Base-by-base conservation (phyloP, 169 alveolate species). In the Ichthyophthirius multifiliis region DNA sequence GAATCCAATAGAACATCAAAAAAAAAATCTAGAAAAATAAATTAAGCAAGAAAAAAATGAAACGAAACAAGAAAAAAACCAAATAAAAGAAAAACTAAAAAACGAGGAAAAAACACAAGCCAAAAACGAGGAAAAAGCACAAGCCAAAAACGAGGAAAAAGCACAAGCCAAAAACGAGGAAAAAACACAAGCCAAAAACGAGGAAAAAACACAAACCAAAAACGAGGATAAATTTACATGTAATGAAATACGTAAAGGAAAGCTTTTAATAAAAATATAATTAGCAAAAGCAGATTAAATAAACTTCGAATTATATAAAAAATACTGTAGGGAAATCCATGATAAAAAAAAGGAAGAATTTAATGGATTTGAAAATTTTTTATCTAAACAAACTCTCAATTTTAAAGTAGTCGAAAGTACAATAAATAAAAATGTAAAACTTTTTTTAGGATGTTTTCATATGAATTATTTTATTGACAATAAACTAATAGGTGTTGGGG, bases 401-500 rank as follows among this genome's bases (percentile, higher is more conserved):
- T 83, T 77, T 41, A 39, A 80, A 27, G 73, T 76, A 32, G 39
- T 48, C 9, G 15, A 63, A 18, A 62, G 76, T 5, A 62, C 77
- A 64, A 84, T 78, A 6, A 73, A 55, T 47, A 67, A 67, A 20
- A 65, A 44, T 27, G 13, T 62, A 31, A 12, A 48, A 13, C 15
- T 76, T 18, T 47, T 43, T 65, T 16, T 67, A 71, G 95, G 95
- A 18, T 47, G 91, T 15, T 91, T 85, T 75, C 93, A 91, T 74
- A 84, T 88, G 89, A 81, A 80, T 20, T 92, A 91, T 67, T 55
- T 67, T 27, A 45, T 91, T 1, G 94, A 87, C 45, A 92, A 84
- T 30, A 48, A 74, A 45, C 64, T 87, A 31, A 78, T 87, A 9
- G 92, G 92, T 7, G 88, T 91, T 47, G 94, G 95, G 16, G 92